Evolutionary conservation across 805 yeast genomes (phyloP).

Genomic region (Saccharomycopsis malanga): DNA sequence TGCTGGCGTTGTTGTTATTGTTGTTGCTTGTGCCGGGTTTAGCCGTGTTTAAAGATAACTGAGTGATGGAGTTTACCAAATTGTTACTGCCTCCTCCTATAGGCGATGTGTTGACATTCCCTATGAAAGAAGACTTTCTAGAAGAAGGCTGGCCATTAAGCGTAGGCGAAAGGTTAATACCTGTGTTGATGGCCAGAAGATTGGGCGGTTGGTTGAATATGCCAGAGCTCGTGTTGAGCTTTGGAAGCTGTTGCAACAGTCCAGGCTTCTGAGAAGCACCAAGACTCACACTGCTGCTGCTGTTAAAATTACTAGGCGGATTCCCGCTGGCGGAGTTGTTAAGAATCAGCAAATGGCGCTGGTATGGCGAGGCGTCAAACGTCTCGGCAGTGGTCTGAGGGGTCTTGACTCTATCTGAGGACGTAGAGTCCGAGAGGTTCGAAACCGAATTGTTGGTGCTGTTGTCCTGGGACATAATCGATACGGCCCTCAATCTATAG

Average conservation of each 20-base stretch:
- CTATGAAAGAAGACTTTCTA: slow-evolving; percentile 15
- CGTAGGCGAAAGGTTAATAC: slow-evolving; percentile 19
- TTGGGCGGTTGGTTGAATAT: slow-evolving; percentile 12
- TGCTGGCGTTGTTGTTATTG: slow-evolving; percentile 4
- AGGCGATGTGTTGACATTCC: slow-evolving; percentile 15
- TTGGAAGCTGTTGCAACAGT: slow-evolving; percentile 19
- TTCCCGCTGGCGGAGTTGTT: not conserved
- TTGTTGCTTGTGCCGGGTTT: not conserved
- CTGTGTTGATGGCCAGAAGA: slow-evolving; percentile 1
- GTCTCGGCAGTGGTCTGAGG: slow-evolving; percentile 9
- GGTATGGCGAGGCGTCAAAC: slow-evolving; percentile 3
- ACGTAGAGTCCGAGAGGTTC: slow-evolving; percentile 4
- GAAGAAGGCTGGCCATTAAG: slow-evolving; percentile 13
- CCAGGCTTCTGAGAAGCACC: slow-evolving; percentile 7
- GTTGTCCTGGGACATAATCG: slow-evolving; percentile 5
- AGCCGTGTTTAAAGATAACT: slow-evolving; percentile 14
- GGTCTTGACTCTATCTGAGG: slow-evolving; percentile 7
- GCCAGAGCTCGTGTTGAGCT: slow-evolving; percentile 15
- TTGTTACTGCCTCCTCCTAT: slow-evolving; percentile 2
- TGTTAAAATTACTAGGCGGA: not conserved
- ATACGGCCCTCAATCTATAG: not conserved
- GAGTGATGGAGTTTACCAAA: slow-evolving; percentile 10
- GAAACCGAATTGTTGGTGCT: slow-evolving; percentile 9
- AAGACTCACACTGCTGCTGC: not conserved
- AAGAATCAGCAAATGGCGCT: not conserved